These are phyloP conservation scores for Neofusicoccum sp. DNA, from an alignment of 2,329 filamentous ascomycete species.

Conservation along the genomic window DNA sequence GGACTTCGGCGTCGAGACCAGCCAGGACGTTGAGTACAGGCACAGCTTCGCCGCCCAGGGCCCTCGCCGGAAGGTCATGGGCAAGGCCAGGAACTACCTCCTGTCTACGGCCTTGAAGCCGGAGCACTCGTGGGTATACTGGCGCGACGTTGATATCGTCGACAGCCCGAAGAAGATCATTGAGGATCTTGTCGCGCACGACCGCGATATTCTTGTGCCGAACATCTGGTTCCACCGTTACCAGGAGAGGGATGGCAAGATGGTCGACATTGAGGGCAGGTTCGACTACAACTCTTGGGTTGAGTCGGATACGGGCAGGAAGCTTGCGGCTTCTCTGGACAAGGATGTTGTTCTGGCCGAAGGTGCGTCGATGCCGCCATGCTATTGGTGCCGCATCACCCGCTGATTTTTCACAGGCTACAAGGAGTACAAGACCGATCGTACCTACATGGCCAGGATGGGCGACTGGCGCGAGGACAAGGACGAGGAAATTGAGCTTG, in stretches of 20 bases:
- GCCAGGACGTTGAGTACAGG: slow-evolving; percentile 78
- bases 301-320: slow-evolving; percentile 82
- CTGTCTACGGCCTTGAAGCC: slow-evolving; percentile 82
- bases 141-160: slow-evolving; percentile 95
- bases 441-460: slow-evolving; percentile 86
- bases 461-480: slow-evolving; percentile 92
- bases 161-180: slow-evolving; percentile 86
- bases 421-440: slow-evolving; percentile 87
- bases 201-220: slow-evolving; percentile 89
- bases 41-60: slow-evolving; percentile 88
- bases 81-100: slow-evolving; percentile 87
- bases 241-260: slow-evolving; percentile 62
- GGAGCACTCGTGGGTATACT: slow-evolving; percentile 98
- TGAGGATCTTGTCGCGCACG: slow-evolving; percentile 93
- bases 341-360: slow-evolving; percentile 87
- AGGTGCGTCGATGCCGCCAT: slow-evolving; percentile 54
- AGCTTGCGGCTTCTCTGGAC: slow-evolving; percentile 70
- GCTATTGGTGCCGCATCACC: background rate
- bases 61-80: slow-evolving; percentile 87
- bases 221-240: slow-evolving; percentile 99
- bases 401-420: slow-evolving; percentile 65
- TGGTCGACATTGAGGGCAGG: slow-evolving; percentile 84
- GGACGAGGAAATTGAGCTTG: slow-evolving; percentile 87
- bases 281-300: slow-evolving; percentile 99
- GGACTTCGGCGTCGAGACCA: slow-evolving; percentile 77